Percentiles rank a stretch among this genome's conserved stretches.
Evolutionary conservation across 805 yeast genomes (phyloP).

Genomic region (Zygoascus flipseniorum): DNA sequence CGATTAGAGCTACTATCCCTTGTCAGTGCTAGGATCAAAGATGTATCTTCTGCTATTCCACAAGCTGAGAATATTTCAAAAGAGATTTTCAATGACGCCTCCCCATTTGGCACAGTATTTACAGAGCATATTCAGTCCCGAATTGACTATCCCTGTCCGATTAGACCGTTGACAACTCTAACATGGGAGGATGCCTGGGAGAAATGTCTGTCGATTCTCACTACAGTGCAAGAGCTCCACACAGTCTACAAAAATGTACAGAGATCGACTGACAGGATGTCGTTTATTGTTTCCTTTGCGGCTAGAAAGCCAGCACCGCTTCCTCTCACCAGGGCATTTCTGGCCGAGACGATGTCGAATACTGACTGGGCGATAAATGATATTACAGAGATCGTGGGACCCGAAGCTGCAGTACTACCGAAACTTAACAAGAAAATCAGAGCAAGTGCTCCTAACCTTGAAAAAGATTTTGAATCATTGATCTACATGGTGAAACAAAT

Average conservation of each 20-base stretch:
- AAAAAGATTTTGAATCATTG: constrained; percentile 21
- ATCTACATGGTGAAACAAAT: not conserved
- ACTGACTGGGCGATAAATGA: constrained; percentile 29
- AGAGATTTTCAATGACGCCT: constrained; percentile 2
- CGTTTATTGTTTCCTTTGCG: constrained; percentile 25
- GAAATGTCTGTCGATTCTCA: constrained; percentile 11
- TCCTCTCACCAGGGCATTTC: constrained; percentile 23
- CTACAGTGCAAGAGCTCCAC: constrained; percentile 12
- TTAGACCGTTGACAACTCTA: constrained; percentile 15
- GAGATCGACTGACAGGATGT: constrained; percentile 25
- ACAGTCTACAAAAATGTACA: constrained; percentile 9
- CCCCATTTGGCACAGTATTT: not conserved
- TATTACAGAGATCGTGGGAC: constrained; percentile 35
- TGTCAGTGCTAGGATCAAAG: constrained; percentile 11
- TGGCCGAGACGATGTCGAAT: constrained; percentile 9
- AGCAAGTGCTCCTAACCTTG: constrained; percentile 25
- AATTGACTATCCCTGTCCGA: constrained; percentile 19
- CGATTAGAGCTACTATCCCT: constrained; percentile 19
- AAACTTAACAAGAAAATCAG: constrained; percentile 17
- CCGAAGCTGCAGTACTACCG: constrained; percentile 17
- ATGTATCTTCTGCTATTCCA: constrained; percentile 1
- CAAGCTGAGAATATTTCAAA: not conserved
- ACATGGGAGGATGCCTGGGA: constrained; percentile 16
- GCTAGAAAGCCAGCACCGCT: constrained; percentile 17
- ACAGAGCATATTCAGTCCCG: constrained; percentile 20